These are phyloP conservation scores for Cucumis cinereus DNA, from an alignment of 306 rosid genomes.

Conservation along the genomic window DNA sequence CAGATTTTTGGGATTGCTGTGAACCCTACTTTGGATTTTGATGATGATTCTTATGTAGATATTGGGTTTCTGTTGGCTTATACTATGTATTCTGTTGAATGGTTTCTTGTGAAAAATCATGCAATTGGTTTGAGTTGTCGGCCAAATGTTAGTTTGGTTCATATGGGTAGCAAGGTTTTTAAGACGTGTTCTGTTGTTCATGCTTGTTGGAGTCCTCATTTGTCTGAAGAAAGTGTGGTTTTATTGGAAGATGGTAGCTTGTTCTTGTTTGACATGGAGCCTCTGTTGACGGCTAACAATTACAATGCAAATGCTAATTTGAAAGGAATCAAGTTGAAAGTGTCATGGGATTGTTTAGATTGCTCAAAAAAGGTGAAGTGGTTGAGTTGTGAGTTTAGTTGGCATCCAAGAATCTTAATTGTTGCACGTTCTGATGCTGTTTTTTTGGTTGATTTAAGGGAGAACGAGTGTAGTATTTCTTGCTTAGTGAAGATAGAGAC, in stretches of 20 bases:
- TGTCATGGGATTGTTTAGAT: constrained; percentile 24
- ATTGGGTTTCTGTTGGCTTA: constrained; percentile 44
- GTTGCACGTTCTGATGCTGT: constrained; percentile 45
- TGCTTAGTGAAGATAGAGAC: constrained; percentile 42
- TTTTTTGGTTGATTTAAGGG: constrained; percentile 52
- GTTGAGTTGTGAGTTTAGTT: constrained; percentile 65
- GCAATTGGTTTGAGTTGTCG: not conserved
- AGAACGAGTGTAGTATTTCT: constrained; percentile 20
- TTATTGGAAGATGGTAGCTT: constrained; percentile 42
- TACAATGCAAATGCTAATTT: not conserved
- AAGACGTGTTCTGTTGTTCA: constrained; percentile 33
- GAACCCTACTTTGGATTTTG: constrained; percentile 5
- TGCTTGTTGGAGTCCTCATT: constrained; percentile 63
- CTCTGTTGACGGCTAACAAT: constrained; percentile 1
- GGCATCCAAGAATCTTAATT: constrained; percentile 50
- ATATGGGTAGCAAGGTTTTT: constrained; percentile 35
- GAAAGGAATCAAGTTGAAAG: constrained; percentile 41
- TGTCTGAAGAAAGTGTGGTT: constrained; percentile 36
- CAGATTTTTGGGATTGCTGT: constrained; percentile 29
- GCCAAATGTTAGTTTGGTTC: constrained; percentile 17
- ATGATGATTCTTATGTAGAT: constrained; percentile 9
- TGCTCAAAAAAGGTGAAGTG: constrained; percentile 20
- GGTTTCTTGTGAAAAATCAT: constrained; percentile 28
- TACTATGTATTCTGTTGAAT: constrained; percentile 37
- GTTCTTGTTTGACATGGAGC: constrained; percentile 51